Conservation (phyloP, 495 filamentous ascomycete species). For the Penicillium goetzii region DNA sequence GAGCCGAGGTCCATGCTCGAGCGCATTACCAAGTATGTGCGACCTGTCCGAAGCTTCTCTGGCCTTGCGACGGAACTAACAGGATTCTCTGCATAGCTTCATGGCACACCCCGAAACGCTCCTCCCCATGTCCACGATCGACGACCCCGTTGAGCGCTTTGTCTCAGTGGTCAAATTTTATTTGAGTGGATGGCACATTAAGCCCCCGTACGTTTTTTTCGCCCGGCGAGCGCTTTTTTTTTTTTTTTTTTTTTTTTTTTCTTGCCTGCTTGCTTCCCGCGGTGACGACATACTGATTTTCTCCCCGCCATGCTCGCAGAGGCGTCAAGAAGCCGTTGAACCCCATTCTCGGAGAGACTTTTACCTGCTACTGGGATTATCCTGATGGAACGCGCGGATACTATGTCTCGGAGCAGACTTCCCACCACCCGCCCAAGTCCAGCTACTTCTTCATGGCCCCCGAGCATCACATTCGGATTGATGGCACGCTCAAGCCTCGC, state of each 20-base stretch:
- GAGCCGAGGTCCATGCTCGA: constrained; percentile 98
- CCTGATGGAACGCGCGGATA: constrained; percentile 83
- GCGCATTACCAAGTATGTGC: constrained; percentile 89
- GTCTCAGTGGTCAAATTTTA: constrained; percentile 97
- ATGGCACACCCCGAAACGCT: constrained; percentile 99
- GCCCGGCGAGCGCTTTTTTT: too few relatives aligned
- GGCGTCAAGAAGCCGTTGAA: constrained; percentile 99
- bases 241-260: constrained; percentile 10
- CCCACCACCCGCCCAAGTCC: constrained; percentile 96
- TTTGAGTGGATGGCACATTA: constrained; percentile 98
- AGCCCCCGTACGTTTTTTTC: constrained; percentile 74
- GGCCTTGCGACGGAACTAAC: constrained; percentile 8
- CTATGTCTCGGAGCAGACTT: constrained; percentile 95
- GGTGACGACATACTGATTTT: constrained; percentile 13
- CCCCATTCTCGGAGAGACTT: constrained; percentile 93
- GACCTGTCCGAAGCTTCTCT: not conserved
- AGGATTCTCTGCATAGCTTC: constrained; percentile 64
- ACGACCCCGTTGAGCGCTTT: constrained; percentile 90
- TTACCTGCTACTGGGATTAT: constrained; percentile 95
- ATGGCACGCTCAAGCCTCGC: constrained; percentile 93
- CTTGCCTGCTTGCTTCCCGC: constrained; percentile 12
- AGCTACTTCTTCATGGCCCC: constrained; percentile 99
- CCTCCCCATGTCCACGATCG: constrained; percentile 80
- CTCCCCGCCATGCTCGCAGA: constrained; percentile 44
- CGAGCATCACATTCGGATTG: constrained; percentile 91